Base-by-base conservation (phyloP, 306 rosid species). In the Luffa aegyptiaca region DNA sequence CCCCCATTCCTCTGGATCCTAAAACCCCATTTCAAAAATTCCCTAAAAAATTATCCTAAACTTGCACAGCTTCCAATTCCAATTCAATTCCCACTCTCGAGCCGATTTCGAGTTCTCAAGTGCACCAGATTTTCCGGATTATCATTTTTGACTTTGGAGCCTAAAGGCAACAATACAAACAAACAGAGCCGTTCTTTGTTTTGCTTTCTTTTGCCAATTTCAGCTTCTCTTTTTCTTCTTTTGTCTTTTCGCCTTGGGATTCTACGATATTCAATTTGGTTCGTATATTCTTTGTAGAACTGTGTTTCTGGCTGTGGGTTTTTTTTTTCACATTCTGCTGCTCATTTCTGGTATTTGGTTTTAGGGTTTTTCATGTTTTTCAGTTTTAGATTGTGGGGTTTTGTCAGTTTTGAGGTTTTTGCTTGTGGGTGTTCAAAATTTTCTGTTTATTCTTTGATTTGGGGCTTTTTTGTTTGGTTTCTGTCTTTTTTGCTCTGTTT, bases 241-340 rank as follows among this genome's bases (percentile, higher is more conserved):
- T 36, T 6, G 1, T 10, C 33, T 41, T 68, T 42, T 41, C 6
- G 46, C 14, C 42, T 75, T 51, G 33, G 79, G 31, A 75, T 75
- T 49, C 3, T 39, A 8, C 21, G 12, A 0, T 1, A 74, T 51
- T 74, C 14, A 1, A 31, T 35, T 74, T n/a, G 14, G 1, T 66
- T 66, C 49, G 21, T 66, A 16, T 91, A 87, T 90, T 87, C 88
- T 72, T 87, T 81, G 2, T 82, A 41, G 18, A 45, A 58, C 1
- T 66, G 77, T 83, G 85, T 84, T 84, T 84, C 77, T 84, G 62
- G 64, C 75, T 56, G 52, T 68, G 58, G 13, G 56, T 87, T 89
- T 90, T 26, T 26, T 26, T 26, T 89, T 79, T 90, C 70, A 86
- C 86, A 85, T 64, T 90, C 79, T 88, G 82, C 33, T 83, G 80